These are phyloP conservation scores for Blastobotrys petasosporus DNA, from an alignment of 1,139 yeast genomes.

Conservation along the genomic window DNA sequence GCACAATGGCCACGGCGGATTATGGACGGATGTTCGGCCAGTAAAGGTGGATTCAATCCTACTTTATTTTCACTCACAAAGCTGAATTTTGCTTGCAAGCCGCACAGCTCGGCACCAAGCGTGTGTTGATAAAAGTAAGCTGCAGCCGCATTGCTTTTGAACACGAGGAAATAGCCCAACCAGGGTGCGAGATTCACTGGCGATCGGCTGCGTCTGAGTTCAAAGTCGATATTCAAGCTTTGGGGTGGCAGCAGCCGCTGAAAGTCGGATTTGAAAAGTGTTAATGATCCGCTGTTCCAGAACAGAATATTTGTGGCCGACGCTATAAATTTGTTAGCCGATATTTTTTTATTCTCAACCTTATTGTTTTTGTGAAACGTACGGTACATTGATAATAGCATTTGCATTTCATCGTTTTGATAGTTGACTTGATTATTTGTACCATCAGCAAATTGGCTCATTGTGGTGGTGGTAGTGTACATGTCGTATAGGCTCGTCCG, in stretches of 20 bases:
- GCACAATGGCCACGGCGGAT: slow-evolving; percentile 1
- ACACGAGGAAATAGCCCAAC: slow-evolving; percentile 49
- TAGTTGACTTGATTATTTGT: no score
- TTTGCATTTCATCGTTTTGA: background rate
- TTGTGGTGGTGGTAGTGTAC: no score
- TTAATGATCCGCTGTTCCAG: slow-evolving; percentile 32
- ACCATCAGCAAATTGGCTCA: no score
- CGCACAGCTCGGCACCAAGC: slow-evolving; percentile 44
- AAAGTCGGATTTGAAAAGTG: slow-evolving; percentile 30
- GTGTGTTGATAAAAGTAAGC: slow-evolving; percentile 48
- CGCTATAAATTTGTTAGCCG: slow-evolving; percentile 1
- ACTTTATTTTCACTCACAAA: slow-evolving; percentile 36
- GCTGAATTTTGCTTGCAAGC: slow-evolving; percentile 41
- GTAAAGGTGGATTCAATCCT: slow-evolving; percentile 26
- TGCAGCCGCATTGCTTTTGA: slow-evolving; percentile 45
- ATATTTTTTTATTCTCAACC: background rate
- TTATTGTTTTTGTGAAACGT: background rate
- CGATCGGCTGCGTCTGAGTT: slow-evolving; percentile 43
- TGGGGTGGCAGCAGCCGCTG: slow-evolving; percentile 26
- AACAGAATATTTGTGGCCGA: slow-evolving; percentile 27
- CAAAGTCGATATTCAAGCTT: slow-evolving; percentile 20
- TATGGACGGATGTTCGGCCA: slow-evolving; percentile 26
- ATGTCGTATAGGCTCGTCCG: no score
- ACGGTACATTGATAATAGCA: slow-evolving; percentile 1
- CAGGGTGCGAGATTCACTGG: slow-evolving; percentile 41